Conservation (phyloP, 2,329 filamentous ascomycete genomes). For the Xylariaceae sp. region DNA sequence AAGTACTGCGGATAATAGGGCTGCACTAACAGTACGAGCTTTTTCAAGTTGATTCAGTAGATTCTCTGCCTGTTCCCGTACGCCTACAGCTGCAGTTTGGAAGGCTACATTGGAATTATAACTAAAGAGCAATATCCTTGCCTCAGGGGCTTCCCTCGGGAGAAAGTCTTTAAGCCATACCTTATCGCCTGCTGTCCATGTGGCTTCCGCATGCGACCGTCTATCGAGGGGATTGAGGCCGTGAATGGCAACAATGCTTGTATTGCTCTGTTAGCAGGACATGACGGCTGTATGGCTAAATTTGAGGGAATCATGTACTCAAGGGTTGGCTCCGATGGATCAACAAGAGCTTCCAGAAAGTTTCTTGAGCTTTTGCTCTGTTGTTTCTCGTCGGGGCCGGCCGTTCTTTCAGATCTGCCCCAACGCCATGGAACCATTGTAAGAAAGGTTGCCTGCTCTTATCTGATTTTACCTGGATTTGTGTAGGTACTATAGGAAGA, state of each 20-base stretch:
- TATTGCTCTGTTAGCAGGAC: background rate
- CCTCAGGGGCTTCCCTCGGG: constrained; percentile 2
- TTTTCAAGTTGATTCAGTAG: constrained; percentile 9
- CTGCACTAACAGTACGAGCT: constrained; percentile 2
- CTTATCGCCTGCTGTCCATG: constrained; percentile 11
- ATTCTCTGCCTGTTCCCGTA: constrained; percentile 19
- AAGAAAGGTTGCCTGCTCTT: background rate
- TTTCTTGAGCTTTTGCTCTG: constrained; percentile 1
- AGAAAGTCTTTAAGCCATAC: constrained; percentile 22
- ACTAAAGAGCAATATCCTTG: constrained; percentile 16
- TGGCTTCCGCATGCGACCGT: constrained; percentile 13
- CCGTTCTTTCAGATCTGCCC: background rate
- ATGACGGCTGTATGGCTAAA: background rate
- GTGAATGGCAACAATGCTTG: constrained; percentile 22
- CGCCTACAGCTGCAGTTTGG: constrained; percentile 5
- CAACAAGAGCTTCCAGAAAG: constrained; percentile 8
- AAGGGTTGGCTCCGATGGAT: constrained; percentile 4
- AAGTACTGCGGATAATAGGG: background rate
- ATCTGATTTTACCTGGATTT: too few species aligned
- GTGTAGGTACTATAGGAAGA: too few species aligned
- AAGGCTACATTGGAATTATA: constrained; percentile 21
- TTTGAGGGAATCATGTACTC: constrained; percentile 1
- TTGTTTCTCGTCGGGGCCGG: background rate
- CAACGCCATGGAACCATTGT: background rate
- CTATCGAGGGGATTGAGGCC: constrained; percentile 17